These are phyloP conservation scores for Emericellopsis cladophorae DNA, from an alignment of 2,329 filamentous ascomycete species.

Conservation along the genomic window DNA sequence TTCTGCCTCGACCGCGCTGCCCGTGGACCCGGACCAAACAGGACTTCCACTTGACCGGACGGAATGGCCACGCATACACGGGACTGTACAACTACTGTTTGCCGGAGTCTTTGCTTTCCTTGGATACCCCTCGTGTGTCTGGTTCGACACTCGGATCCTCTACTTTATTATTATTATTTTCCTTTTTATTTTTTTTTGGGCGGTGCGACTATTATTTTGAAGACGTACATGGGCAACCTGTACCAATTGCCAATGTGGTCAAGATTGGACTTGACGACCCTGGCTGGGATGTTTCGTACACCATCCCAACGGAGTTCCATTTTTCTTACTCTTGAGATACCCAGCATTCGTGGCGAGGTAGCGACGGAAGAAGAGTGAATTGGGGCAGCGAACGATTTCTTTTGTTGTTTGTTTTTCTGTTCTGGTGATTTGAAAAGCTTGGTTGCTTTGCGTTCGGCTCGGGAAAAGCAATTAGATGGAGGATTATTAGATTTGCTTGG, in stretches of 20 bases:
- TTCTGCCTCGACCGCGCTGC: not conserved
- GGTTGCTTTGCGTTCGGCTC: not conserved
- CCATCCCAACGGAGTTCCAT: not conserved
- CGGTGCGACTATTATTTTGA: not conserved
- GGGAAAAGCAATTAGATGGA: not conserved
- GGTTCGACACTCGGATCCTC: not conserved
- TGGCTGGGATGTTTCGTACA: not conserved
- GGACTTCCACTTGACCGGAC: conserved; percentile 1
- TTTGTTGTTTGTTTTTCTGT: not conserved
- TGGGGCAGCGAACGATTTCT: not conserved
- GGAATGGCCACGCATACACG: not conserved
- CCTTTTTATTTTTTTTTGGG: not conserved
- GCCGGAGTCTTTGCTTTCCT: not conserved
- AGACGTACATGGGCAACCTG: conserved; percentile 4
- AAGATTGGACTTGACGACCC: not conserved
- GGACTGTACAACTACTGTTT: conserved; percentile 2
- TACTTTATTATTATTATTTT: not conserved
- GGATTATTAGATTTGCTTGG: not conserved
- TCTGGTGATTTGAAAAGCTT: too few relatives aligned
- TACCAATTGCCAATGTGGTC: not conserved
- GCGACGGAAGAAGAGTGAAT: not conserved
- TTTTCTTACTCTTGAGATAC: conserved; percentile 3
- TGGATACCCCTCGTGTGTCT: conserved; percentile 1
- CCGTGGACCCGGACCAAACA: conserved; percentile 2
- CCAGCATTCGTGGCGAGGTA: conserved; percentile 1